Evolutionary conservation across 495 filamentous ascomycete species (phyloP), one percentile per base, ranked within the genome.

Genomic region (Podospora tetraspora): DNA sequence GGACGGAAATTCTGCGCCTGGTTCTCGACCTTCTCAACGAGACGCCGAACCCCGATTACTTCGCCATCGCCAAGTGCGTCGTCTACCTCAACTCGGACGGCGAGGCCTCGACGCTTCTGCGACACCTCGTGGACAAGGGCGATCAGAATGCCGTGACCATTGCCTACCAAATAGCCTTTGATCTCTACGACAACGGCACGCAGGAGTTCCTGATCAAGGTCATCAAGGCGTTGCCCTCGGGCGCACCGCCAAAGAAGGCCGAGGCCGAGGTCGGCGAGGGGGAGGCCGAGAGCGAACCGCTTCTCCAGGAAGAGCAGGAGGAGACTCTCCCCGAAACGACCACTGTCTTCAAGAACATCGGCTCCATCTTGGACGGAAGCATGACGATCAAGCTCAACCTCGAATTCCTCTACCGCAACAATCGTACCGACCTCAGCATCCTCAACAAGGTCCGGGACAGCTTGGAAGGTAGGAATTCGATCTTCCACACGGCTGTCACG

Each of bases 141-240:
- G 93, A 95, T 72, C 79, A 86, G 21, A 88, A 85, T 63, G 91
- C 92, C 4, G 84, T 90, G 12, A 91, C 94, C 0, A 88, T 94
- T 61, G 96, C 95, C 23, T 98, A 98, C 75, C 96, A 99, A 75
- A 95, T 98, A 30, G 94, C 95, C 2, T 99, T 99, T 75, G 95
- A 98, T 72, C 86, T 99, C 32, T 97, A 96, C 79, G 95, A 97
- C 77, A 98, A 98, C 72, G 94, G 94, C 73, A 97, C 95, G 0
- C 95, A 99, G 74, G 94, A 97, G 72, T 99, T 98, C 74, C 79
- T 99, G 21, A 88, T 89, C 69, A 97, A 93, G 79, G 93, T 98
- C 69, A 90, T 91, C 76, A 86, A 91, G 58, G 87, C 91, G 59
- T 84, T 97, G 25, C 91, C 92, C 0, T 78, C 79, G 27, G 85